Base-by-base conservation (phyloP, 1,139 yeast genomes). In the Pichia norvegensis region DNA sequence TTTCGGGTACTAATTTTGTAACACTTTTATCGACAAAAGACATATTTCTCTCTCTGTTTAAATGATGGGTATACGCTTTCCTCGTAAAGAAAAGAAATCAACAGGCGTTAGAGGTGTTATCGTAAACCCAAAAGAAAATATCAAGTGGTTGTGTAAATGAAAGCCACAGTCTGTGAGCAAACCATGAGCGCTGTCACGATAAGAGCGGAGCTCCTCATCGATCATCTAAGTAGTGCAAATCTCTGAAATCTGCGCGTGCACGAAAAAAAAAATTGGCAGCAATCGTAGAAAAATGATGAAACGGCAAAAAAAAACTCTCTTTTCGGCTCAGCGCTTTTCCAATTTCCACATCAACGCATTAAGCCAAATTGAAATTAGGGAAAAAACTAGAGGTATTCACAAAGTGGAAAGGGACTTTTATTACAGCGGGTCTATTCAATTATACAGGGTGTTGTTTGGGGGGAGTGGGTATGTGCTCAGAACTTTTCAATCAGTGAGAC, bases 401-500 rank as follows among this genome's bases (percentile, higher is more conserved):
- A n/a, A n/a, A n/a, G n/a, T n/a, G n/a, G 25, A 9, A 23, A 9
- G 25, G 25, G 6, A 10, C n/a, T 10, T 27, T 13, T 31, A 31
- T 31, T 31, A 31, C 35, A 17, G 14, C 16, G 35, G 20, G 35
- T 31, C 35, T 31, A 31, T 31, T 31, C 35, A 31, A 16, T 31
- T 31, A 16, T 31, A 31, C 20, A 31, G 19, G 20, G 10, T 31
- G 35, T 16, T 16, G 3, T n/a, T n/a, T n/a, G n/a, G n/a, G n/a
- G n/a, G 11, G 9, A 2, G 20, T 8, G 20, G 19, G 20, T 31
- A 31, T 29, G 9, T 19, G 35, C 9, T 31, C 35, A 48, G 19
- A 49, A 42, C 29, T 51, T 74, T 40, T 68, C 69, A 45, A 81
- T 72, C 58, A 84, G 74, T n/a, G 68, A 66, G 36, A 77, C 69